These are phyloP conservation scores for Fusarium papillatum DNA, from an alignment of 2,329 filamentous ascomycete species.

Conservation along the genomic window DNA sequence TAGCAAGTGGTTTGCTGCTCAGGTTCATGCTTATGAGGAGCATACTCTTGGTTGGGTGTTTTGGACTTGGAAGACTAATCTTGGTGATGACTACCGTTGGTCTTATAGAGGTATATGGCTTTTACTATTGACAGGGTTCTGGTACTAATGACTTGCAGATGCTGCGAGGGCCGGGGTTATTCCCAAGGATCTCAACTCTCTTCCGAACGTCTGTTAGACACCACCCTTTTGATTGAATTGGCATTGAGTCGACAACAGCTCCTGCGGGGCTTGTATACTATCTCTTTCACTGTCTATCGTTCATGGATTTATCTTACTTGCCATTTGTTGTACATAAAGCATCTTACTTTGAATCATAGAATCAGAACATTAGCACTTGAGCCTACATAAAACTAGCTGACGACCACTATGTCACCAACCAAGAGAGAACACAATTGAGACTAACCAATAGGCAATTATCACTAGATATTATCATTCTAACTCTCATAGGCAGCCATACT, in stretches of 20 bases:
- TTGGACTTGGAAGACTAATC: slow-evolving; percentile 42
- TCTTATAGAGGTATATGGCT: slow-evolving; percentile 39
- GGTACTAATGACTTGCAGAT: slow-evolving; percentile 22
- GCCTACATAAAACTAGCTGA: background rate
- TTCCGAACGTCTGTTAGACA: slow-evolving; percentile 35
- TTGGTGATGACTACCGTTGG: slow-evolving; percentile 44
- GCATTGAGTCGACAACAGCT: background rate
- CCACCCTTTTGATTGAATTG: background rate
- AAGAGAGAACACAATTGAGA: background rate
- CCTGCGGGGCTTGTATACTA: background rate
- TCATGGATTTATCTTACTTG: background rate
- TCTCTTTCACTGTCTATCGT: background rate
- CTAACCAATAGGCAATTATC: background rate
- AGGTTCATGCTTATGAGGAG: slow-evolving; percentile 40
- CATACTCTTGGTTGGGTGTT: slow-evolving; percentile 41
- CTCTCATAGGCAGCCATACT: background rate
- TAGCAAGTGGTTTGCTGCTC: slow-evolving; percentile 42
- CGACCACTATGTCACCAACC: background rate
- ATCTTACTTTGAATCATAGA: background rate
- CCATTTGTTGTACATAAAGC: background rate
- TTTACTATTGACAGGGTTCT: background rate
- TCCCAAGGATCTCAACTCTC: slow-evolving; percentile 31
- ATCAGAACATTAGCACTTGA: background rate
- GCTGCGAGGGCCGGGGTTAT: slow-evolving; percentile 39
- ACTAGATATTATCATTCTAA: background rate